Base-by-base conservation (phyloP, 768 basidiomycete genomes). In the Amyloporia xantha region DNA sequence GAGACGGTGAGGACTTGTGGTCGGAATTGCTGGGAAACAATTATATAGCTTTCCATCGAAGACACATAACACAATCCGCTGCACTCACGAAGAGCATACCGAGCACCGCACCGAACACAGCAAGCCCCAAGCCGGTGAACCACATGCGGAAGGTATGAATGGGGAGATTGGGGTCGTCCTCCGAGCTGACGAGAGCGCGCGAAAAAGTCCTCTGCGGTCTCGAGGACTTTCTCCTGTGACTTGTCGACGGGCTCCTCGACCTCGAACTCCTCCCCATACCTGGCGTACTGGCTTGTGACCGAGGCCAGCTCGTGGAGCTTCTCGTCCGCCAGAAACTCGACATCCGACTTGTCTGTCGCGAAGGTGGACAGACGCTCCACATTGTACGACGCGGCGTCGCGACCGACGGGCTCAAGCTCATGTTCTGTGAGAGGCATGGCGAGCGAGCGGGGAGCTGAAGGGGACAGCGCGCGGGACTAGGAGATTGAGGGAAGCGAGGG, bases 11-110 rank as follows among this genome's bases (percentile, higher is more conserved):
- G 37, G 37, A 39, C 37, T 23, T 47, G 46, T 5, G 46, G 46
- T 3, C 46, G 46, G 24, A 47, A 47, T 47, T 47, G 46, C 46
- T 47, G 12, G 6, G 23, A 37, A 13, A 41, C 19, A 6, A 39
- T 39, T 12, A 23, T n/a, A 12, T 17, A 10, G 17, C 12, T 9
- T 19, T 4, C 19, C 30, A 23, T 24, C 6, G 38, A 39, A 7
- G 38, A 17, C 17, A 27, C 17, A 12, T 23, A 30, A 45, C 30
- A n/a, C n/a, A n/a, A n/a, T n/a, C n/a, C n/a, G n/a, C n/a, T n/a
- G n/a, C n/a, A 47, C 46, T 38, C 36, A 47, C 46, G 46, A 47
- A 47, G 37, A 47, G 46, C 46, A 47, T 47, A 23, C 46, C 46
- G 25, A 47, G 46, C 20, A 47, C 46, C 15, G 46, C 46, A 19